Percentiles rank a stretch among this genome's conserved stretches.
These are phyloP conservation scores for Nannochloris sp. DNA, from an alignment of 139 green algal genomes.

Conservation along the genomic window DNA sequence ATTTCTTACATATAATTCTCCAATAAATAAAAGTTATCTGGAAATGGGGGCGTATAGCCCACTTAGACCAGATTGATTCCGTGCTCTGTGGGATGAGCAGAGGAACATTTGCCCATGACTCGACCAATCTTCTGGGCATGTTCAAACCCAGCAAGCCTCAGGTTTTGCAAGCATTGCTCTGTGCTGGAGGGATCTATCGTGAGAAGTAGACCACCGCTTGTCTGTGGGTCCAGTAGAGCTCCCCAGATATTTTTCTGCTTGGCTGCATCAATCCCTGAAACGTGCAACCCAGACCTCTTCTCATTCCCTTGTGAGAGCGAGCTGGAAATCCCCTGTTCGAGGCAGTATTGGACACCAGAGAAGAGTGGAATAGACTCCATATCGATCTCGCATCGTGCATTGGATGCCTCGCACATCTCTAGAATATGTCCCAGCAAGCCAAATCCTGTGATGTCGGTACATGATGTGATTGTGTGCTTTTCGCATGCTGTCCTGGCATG, in stretches of 20 bases:
- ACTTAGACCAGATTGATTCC: too few relatives aligned
- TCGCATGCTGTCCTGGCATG: constrained; percentile 38
- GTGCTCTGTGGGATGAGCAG: too few relatives aligned
- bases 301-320: constrained; percentile 56
- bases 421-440: constrained; percentile 72
- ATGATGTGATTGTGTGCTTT: constrained; percentile 44
- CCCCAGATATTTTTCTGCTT: constrained; percentile 17
- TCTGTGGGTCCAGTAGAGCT: constrained; percentile 79
- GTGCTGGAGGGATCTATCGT: constrained; percentile 37
- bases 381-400: constrained; percentile 33
- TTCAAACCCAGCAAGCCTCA: constrained; percentile 40
- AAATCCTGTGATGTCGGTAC: constrained; percentile 91
- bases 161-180: constrained; percentile 29
- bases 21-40: too few relatives aligned
- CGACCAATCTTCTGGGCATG: constrained; percentile 40
- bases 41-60: too few relatives aligned
- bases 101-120: constrained; percentile 6
- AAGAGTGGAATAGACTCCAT: constrained; percentile 47
- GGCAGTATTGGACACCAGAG: constrained; percentile 38
- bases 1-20: too few relatives aligned
- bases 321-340: constrained; percentile 36
- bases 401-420: constrained; percentile 60
- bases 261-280: background rate
- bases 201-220: constrained; percentile 54
- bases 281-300: background rate